Evolutionary conservation across 768 basidiomycete genomes (phyloP).

Genomic region (Nevesoporus exiguus): DNA sequence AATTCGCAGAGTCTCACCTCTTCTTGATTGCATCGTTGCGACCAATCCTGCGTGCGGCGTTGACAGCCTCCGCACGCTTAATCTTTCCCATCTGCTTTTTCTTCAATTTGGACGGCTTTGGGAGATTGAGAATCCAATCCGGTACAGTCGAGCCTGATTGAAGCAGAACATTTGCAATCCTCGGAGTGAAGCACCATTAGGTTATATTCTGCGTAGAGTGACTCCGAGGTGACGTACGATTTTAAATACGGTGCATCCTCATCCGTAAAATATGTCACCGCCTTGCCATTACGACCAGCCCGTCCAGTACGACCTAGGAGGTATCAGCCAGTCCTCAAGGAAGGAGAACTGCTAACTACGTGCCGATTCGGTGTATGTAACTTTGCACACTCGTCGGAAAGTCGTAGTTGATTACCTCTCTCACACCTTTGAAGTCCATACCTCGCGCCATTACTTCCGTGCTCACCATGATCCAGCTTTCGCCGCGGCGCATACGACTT

Average conservation of each 20-base stretch:
- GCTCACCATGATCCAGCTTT: slow-evolving; percentile 93
- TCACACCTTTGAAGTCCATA: slow-evolving; percentile 95
- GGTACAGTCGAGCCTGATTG: slow-evolving; percentile 90
- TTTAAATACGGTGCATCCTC: slow-evolving; percentile 91
- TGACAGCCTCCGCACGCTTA: slow-evolving; percentile 74
- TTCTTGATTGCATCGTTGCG: slow-evolving; percentile 70
- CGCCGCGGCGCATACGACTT: slow-evolving; percentile 78
- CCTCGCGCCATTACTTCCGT: slow-evolving; percentile 98
- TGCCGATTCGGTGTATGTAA: slow-evolving; percentile 94
- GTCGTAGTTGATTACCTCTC: slow-evolving; percentile 95
- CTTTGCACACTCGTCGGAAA: slow-evolving; percentile 95
- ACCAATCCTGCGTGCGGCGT: slow-evolving; percentile 65
- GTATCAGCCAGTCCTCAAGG: slow-evolving; percentile 2
- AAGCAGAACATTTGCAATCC: slow-evolving; percentile 93
- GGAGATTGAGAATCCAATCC: slow-evolving; percentile 94
- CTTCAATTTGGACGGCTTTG: slow-evolving; percentile 88
- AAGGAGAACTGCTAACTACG: slow-evolving; percentile 8
- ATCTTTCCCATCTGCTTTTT: slow-evolving; percentile 81
- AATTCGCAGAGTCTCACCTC: slow-evolving; percentile 42
- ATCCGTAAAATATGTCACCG: slow-evolving; percentile 93
- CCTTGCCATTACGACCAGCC: slow-evolving; percentile 88
- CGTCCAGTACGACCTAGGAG: slow-evolving; percentile 84
- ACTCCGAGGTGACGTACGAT: slow-evolving; percentile 49
- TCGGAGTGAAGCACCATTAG: slow-evolving; percentile 29
- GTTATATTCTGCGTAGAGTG: slow-evolving; percentile 2